These are phyloP conservation scores for Tulasnella sp. DNA, from an alignment of 768 basidiomycete genomes.

Conservation along the genomic window DNA sequence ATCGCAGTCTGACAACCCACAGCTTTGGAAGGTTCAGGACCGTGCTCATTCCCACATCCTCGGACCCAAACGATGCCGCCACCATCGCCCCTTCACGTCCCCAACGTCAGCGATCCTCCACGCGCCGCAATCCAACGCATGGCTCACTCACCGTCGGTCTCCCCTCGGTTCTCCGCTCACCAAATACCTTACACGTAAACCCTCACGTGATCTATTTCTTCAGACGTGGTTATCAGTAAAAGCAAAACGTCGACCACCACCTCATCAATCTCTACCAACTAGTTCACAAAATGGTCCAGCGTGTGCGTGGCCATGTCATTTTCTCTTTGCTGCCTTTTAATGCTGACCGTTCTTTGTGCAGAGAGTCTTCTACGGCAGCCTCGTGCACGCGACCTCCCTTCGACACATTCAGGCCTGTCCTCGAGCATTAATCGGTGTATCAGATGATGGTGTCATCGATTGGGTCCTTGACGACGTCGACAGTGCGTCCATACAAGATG, in stretches of 20 bases:
- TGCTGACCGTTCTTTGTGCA: background rate
- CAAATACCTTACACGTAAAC: background rate
- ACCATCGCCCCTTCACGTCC: background rate
- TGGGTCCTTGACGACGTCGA: conserved; percentile 66
- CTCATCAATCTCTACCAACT: background rate
- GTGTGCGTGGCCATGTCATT: background rate
- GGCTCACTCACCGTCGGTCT: background rate
- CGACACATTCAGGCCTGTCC: conserved; percentile 40
- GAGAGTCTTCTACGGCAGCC: conserved; percentile 16
- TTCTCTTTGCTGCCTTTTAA: background rate
- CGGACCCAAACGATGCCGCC: background rate
- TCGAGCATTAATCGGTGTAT: conserved; percentile 53
- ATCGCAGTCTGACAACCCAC: background rate
- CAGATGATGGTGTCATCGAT: conserved; percentile 52
- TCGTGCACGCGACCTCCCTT: conserved; percentile 23
- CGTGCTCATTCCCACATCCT: background rate
- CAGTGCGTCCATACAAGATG: conserved; percentile 43
- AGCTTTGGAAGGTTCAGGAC: conserved; percentile 1
- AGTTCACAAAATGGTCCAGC: background rate
- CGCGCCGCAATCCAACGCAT: background rate
- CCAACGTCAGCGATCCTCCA: background rate
- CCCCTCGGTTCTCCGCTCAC: background rate
- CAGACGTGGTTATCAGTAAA: background rate
- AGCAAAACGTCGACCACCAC: background rate
- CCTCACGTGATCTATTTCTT: background rate